phyloP scores from a whole-genome alignment of 257 asterid genomes.

The Oldenlandia corymbosa region DNA sequence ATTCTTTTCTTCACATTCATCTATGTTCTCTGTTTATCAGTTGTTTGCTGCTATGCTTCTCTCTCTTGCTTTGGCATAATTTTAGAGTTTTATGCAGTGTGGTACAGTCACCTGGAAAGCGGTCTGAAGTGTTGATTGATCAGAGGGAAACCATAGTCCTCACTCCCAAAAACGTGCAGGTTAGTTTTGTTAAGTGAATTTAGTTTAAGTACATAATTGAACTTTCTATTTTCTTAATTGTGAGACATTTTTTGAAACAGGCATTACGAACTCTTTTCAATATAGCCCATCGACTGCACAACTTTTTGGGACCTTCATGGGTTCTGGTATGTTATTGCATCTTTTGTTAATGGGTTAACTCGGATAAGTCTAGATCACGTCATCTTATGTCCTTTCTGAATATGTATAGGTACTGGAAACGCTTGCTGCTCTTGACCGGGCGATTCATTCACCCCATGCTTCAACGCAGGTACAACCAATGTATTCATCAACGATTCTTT shows the following conservation, averaged over 20 bases:
- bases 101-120: constrained; percentile 68
- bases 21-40: background rate
- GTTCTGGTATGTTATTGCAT: constrained; percentile 64
- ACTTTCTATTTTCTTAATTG: constrained; percentile 2
- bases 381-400: constrained; percentile 14
- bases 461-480: constrained; percentile 63
- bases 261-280: constrained; percentile 96
- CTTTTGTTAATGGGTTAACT: constrained; percentile 8
- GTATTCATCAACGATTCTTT: background rate
- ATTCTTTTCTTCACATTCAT: background rate
- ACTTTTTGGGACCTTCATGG: constrained; percentile 97
- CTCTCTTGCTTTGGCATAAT: constrained; percentile 6
- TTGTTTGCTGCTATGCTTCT: background rate
- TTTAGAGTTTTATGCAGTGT: constrained; percentile 46
- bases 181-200: constrained; percentile 19
- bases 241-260: constrained; percentile 28
- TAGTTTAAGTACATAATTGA: background rate
- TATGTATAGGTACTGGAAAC: constrained; percentile 83
- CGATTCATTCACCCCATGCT: constrained; percentile 97
- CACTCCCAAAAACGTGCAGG: constrained; percentile 98
- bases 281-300: constrained; percentile 89
- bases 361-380: constrained; percentile 7
- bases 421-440: constrained; percentile 89
- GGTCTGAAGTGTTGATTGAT: constrained; percentile 65
- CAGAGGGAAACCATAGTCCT: constrained; percentile 82